Percentiles rank a stretch among this genome's conserved stretches.
Conservation (phyloP, 306 rosid species). For the Glycine latifolia region DNA sequence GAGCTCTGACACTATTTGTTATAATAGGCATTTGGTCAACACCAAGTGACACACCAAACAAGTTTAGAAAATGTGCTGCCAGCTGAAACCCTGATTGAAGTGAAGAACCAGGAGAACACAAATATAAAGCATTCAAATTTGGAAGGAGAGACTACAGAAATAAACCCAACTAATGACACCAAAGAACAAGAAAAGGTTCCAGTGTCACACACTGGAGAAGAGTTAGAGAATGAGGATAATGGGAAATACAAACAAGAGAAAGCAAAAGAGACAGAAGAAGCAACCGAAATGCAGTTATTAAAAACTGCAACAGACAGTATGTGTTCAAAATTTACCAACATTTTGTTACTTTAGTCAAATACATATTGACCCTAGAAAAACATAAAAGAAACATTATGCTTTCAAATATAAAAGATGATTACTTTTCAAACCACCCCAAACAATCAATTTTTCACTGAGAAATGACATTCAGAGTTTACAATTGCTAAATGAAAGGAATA, state of each 20-base stretch:
- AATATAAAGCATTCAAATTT: neutral
- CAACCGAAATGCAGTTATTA: neutral
- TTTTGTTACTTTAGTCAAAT: neutral
- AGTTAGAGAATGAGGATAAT: neutral
- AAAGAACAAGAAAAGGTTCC: slow-evolving; percentile 1
- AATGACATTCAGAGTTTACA: neutral
- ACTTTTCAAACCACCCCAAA: neutral
- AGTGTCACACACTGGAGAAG: neutral
- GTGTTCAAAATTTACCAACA: neutral
- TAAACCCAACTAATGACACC: neutral
- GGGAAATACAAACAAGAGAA: neutral
- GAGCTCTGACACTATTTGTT: neutral
- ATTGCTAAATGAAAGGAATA: neutral
- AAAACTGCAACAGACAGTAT: slow-evolving; percentile 28
- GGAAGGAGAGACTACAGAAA: neutral
- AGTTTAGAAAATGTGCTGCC: neutral
- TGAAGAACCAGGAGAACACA: neutral
- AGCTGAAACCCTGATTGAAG: slow-evolving; percentile 5
- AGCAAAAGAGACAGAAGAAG: neutral
- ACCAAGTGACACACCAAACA: slow-evolving; percentile 7
- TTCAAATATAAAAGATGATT: neutral
- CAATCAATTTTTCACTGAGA: neutral
- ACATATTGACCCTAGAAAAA: neutral
- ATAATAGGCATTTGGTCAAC: slow-evolving; percentile 8
- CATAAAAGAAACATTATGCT: neutral